These are phyloP conservation scores for Tetraselmis striata DNA, from an alignment of 139 green algal species.

Conservation along the genomic window DNA sequence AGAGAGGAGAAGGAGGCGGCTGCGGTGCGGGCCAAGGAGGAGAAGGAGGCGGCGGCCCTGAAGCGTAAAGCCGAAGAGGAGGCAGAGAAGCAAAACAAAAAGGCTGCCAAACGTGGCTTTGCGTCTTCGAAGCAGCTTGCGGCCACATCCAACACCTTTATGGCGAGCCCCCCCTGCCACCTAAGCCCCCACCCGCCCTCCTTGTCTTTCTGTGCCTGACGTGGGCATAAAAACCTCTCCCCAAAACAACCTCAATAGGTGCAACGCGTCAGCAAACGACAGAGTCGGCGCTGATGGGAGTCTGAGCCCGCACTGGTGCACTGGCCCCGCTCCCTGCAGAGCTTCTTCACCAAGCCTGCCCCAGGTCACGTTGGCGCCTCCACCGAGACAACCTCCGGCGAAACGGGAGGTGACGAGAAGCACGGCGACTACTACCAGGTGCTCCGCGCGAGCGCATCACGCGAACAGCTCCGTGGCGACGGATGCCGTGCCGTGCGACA, in stretches of 20 bases:
- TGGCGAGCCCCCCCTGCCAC: not conserved
- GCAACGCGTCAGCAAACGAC: too few species aligned
- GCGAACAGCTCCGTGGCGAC: too few species aligned
- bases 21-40: not conserved
- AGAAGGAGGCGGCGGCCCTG: not conserved
- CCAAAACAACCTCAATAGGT: too few species aligned
- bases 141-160: not conserved
- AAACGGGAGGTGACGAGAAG: not conserved
- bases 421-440: not conserved
- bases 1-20: not conserved
- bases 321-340: too few species aligned
- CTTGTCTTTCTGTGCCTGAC: too few species aligned
- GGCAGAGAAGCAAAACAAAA: not conserved
- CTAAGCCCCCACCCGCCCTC: too few species aligned
- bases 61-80: not conserved
- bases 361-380: not conserved
- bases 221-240: too few species aligned
- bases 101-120: not conserved
- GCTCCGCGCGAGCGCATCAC: not conserved
- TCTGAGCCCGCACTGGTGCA: too few species aligned
- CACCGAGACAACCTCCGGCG: not conserved
- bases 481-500: too few species aligned
- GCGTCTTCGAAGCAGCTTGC: not conserved
- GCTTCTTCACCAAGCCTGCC: not conserved
- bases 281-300: too few species aligned